Evolutionary conservation across 495 filamentous ascomycete genomes (phyloP).

Genomic region (Cenococcum geophilum): DNA sequence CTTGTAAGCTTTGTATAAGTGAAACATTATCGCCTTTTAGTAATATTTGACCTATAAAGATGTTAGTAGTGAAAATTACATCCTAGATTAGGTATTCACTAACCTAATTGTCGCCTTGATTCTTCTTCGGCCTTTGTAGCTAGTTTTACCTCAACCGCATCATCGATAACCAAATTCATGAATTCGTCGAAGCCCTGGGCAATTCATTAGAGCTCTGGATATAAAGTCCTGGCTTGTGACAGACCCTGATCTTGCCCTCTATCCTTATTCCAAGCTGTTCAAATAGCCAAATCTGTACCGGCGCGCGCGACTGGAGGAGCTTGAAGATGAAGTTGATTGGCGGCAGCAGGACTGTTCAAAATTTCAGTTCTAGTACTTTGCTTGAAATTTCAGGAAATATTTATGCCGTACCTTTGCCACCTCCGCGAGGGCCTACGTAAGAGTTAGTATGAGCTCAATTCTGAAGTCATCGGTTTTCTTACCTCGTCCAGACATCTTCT

Average conservation of each 20-base stretch:
- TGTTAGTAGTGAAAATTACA: slow-evolving; percentile 7
- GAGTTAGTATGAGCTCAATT: background rate
- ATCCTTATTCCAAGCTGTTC: slow-evolving; percentile 91
- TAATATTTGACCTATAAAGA: slow-evolving; percentile 74
- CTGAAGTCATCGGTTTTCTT: background rate
- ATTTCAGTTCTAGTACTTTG: slow-evolving; percentile 6
- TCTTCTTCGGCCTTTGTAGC: slow-evolving; percentile 74
- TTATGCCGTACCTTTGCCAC: slow-evolving; percentile 4
- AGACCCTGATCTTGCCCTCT: slow-evolving; percentile 87
- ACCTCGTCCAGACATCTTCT: no score
- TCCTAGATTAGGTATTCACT: slow-evolving; percentile 25
- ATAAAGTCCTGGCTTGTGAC: slow-evolving; percentile 20
- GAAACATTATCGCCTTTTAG: slow-evolving; percentile 97
- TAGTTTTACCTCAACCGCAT: slow-evolving; percentile 86
- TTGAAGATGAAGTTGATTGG: slow-evolving; percentile 99
- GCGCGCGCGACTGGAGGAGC: slow-evolving; percentile 79
- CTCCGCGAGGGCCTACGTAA: slow-evolving; percentile 24
- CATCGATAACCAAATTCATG: slow-evolving; percentile 97
- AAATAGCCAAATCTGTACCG: slow-evolving; percentile 91
- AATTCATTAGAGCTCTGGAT: slow-evolving; percentile 7
- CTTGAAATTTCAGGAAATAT: background rate
- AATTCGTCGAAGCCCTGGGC: slow-evolving; percentile 91
- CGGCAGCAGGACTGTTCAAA: slow-evolving; percentile 84
- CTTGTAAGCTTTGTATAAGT: slow-evolving; percentile 59
- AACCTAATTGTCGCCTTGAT: slow-evolving; percentile 74